These are phyloP conservation scores for Macrolepiota dolichaula DNA, from an alignment of 768 basidiomycete genomes.

Conservation along the genomic window DNA sequence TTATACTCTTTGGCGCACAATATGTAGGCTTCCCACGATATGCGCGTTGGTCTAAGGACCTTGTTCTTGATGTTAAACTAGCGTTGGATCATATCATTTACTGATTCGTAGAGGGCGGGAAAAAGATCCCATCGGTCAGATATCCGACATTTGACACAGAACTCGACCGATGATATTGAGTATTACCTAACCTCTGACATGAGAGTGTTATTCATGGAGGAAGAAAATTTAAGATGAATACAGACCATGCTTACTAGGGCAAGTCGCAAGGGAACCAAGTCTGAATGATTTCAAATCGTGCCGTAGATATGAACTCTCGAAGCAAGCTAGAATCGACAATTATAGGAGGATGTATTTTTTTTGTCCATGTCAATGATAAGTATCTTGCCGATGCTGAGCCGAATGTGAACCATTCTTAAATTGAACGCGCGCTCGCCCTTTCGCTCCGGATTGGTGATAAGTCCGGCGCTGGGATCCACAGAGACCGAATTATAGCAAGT, in stretches of 20 bases:
- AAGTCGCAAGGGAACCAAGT: neutral
- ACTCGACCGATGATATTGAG: neutral
- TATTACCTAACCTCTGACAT: conserved; percentile 1
- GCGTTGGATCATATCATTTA: neutral
- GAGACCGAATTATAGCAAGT: neutral
- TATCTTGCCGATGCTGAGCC: neutral
- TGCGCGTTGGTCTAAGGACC: neutral
- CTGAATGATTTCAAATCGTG: neutral
- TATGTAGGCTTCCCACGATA: neutral
- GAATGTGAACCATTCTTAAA: too few relatives aligned
- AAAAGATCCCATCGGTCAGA: neutral
- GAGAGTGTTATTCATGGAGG: neutral
- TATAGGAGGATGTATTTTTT: neutral
- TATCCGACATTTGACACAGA: neutral
- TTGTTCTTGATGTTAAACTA: neutral
- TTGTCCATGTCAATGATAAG: neutral
- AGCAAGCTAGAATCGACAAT: neutral
- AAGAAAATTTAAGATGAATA: conserved; percentile 6
- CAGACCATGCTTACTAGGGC: neutral
- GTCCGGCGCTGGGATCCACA: neutral
- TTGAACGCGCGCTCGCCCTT: too few relatives aligned
- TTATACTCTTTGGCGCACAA: neutral
- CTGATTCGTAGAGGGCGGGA: conserved; percentile 2
- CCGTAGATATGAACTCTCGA: neutral
- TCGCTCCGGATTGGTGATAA: neutral